Conservation (phyloP, 2,329 filamentous ascomycete species). For the Diaporthe citrichinensis region DNA sequence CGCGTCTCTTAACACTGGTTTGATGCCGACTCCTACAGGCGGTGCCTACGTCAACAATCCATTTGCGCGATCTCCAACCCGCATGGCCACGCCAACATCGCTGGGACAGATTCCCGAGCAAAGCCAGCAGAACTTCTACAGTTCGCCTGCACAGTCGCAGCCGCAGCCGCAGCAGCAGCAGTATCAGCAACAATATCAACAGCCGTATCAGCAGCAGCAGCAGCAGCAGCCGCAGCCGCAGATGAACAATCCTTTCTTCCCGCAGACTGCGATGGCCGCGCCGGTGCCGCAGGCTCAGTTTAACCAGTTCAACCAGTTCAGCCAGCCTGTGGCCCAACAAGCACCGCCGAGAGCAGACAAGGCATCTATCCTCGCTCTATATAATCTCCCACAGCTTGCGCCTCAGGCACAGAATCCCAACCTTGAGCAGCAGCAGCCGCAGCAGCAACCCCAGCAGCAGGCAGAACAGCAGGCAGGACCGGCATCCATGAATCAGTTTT, state of each 20-base stretch:
- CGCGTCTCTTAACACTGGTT: constrained; percentile 57
- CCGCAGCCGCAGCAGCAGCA: constrained; percentile 46
- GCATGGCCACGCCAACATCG: constrained; percentile 62
- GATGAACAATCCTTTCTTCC: constrained; percentile 41
- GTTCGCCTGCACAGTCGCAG: constrained; percentile 42
- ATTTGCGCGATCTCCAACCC: constrained; percentile 63
- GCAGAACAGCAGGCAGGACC: constrained; percentile 47
- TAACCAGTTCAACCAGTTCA: constrained; percentile 46
- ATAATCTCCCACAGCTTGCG: constrained; percentile 71
- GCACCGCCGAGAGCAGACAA: constrained; percentile 73
- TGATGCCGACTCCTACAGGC: constrained; percentile 41
- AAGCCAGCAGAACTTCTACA: constrained; percentile 60
- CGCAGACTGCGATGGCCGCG: constrained; percentile 45
- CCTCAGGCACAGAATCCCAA: constrained; percentile 52
- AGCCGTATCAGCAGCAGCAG: constrained; percentile 44
- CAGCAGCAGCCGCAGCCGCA: constrained; percentile 41
- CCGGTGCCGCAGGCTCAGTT: constrained; percentile 39
- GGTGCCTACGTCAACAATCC: constrained; percentile 60
- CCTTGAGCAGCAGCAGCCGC: constrained; percentile 45
- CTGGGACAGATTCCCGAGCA: constrained; percentile 69
- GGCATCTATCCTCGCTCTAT: constrained; percentile 82
- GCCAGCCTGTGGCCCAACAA: constrained; percentile 52
- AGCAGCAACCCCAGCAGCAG: constrained; percentile 45
- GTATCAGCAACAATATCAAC: constrained; percentile 46
- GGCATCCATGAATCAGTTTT: constrained; percentile 34